A percentile compares a stretch with the other conserved stretches of the same genome.
These are phyloP conservation scores for Rhododendron henanense DNA, from an alignment of 148 eudicot species.

Conservation along the genomic window DNA sequence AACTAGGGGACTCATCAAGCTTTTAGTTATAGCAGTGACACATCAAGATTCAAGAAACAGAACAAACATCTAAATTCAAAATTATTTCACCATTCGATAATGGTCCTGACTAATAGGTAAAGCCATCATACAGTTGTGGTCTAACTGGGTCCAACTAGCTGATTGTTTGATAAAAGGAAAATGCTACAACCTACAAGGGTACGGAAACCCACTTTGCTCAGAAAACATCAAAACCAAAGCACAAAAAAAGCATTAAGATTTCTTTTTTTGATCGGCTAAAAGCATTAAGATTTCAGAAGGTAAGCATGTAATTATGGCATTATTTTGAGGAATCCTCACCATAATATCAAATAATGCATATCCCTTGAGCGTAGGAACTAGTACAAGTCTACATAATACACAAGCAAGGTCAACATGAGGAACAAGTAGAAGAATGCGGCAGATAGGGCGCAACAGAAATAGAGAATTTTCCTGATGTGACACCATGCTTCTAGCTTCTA, in stretches of 20 bases:
- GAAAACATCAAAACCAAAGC: not conserved
- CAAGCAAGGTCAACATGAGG: not conserved
- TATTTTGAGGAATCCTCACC: not conserved
- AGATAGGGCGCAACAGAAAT: not conserved
- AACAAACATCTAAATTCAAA: not conserved
- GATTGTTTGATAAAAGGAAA: not conserved
- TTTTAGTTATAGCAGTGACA: not conserved
- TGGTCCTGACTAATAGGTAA: not conserved
- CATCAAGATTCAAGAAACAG: not conserved
- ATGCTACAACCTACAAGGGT: not conserved
- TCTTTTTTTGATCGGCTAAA: too few relatives aligned
- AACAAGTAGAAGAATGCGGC: not conserved
- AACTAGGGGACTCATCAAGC: not conserved
- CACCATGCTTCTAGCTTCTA: not conserved
- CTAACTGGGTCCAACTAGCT: not conserved
- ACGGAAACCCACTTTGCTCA: not conserved
- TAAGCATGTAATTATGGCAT: not conserved
- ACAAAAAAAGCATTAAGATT: not conserved
- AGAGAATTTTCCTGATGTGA: not conserved
- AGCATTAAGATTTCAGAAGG: not conserved
- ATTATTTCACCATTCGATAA: not conserved
- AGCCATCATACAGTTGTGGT: not conserved
- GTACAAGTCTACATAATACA: not conserved
- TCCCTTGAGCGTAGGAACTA: not conserved
- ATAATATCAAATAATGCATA: not conserved